Conservation (phyloP, 768 basidiomycete genomes). For the Russula lepida region DNA sequence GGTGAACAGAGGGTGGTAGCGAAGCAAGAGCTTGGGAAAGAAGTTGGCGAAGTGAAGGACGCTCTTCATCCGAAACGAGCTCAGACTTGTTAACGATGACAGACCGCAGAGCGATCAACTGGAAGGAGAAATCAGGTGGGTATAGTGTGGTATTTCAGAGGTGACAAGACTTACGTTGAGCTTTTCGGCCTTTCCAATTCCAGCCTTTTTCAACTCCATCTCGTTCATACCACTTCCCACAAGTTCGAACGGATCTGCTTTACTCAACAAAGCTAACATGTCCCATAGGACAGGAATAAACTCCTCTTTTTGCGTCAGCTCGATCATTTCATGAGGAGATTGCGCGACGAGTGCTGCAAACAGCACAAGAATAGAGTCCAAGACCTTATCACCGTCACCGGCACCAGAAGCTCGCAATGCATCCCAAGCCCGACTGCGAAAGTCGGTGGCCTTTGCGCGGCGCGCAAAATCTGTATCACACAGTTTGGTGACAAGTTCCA, state of each 20-base stretch:
- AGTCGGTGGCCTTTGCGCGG: constrained; percentile 71
- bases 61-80: constrained; percentile 35
- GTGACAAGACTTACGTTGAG: constrained; percentile 36
- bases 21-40: constrained; percentile 41
- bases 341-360: constrained; percentile 57
- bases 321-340: constrained; percentile 45
- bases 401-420: constrained; percentile 50
- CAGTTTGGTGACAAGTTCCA: constrained; percentile 68
- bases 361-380: constrained; percentile 55
- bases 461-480: constrained; percentile 70
- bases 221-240: constrained; percentile 31
- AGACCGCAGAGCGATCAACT: constrained; percentile 33
- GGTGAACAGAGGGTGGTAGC: constrained; percentile 40
- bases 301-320: constrained; percentile 38
- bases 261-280: constrained; percentile 22
- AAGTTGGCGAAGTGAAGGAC: constrained; percentile 40
- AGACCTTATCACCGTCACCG: constrained; percentile 54
- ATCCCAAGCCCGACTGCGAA: constrained; percentile 61
- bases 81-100: constrained; percentile 31
- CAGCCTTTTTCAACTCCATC: constrained; percentile 41
- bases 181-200: constrained; percentile 51
- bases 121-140: background rate
- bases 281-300: constrained; percentile 26
- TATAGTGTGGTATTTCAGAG: background rate
- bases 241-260: constrained; percentile 46